Evolutionary conservation across 768 basidiomycete species (phyloP), one percentile per base, ranked within the genome.

Genomic region (Kwoniella sp.): DNA sequence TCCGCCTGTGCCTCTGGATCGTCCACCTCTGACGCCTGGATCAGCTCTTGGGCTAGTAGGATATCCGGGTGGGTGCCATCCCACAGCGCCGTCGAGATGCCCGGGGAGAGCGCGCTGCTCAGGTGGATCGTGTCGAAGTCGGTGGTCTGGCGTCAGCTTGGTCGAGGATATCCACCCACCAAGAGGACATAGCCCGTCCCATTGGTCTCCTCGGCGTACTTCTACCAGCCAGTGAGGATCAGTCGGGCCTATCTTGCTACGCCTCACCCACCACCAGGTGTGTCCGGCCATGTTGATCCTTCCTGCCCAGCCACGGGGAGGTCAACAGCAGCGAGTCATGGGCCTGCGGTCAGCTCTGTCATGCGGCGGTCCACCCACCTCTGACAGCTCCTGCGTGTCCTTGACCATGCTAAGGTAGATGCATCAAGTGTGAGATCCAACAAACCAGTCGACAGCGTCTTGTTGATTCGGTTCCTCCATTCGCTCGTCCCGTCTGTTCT

Each of bases 161-260:
- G 25, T 10, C 12, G n/a, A 49, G n/a, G 5, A 37, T 7, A 38
- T 27, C 6, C 7, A 43, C 47, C n/a, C 26, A 67, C 63, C 31
- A 65, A 19, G n/a, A 68, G 20, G 8, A 65, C 29, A 28, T 65
- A 68, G 11, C 63, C 58, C 28, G 58, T 46, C 34, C 57, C 33
- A 27, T 56, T 50, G 5, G 63, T 55, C 22, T 57, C 58, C 2
- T 48, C 37, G 31, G 59, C 36, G 29, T 62, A 59, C 55, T 68
- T 68, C 49, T 59, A 43, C 12, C 34, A 10, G 52, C 6, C 3
- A 36, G 47, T 38, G 31, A 39, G 43, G 7, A n/a, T 17, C 17
- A 29, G 22, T 19, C 10, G 9, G 15, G 31, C 31, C 31, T 15
- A 32, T 32, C 9, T 15, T 32, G 9, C 8, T 5, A 8, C 14